Percentiles rank a stretch among this genome's conserved stretches.
Conservation (phyloP, 192 early-diverging fungal genomes). For the Coemansia sp. region DNA sequence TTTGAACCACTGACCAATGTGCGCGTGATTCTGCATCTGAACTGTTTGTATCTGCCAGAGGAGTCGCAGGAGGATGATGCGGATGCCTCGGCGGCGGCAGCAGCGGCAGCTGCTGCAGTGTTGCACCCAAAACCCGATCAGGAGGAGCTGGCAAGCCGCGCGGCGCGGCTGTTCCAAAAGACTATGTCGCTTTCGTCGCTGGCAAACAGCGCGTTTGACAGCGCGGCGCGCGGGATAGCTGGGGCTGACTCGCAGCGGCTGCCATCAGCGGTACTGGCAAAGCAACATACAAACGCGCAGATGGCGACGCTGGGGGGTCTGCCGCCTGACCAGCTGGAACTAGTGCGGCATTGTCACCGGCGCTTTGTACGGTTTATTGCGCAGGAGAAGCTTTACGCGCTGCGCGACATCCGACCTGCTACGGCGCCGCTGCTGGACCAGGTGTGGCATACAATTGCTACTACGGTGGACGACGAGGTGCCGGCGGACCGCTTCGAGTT, state of each 20-base stretch:
- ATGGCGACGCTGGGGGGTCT: constrained; percentile 43
- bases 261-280: constrained; percentile 39
- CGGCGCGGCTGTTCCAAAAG: constrained; percentile 41
- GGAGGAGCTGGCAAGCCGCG: constrained; percentile 31
- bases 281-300: constrained; percentile 40
- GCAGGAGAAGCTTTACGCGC: constrained; percentile 46
- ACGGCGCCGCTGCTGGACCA: constrained; percentile 42
- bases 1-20: constrained; percentile 49
- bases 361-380: constrained; percentile 47
- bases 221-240: constrained; percentile 3
- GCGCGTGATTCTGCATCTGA: constrained; percentile 49
- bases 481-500: constrained; percentile 43
- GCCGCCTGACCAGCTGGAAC: constrained; percentile 45
- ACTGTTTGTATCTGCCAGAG: constrained; percentile 47
- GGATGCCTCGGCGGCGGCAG: neutral
- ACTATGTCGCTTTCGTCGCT: constrained; percentile 52
- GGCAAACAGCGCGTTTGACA: constrained; percentile 27
- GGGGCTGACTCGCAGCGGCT: constrained; percentile 11
- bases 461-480: constrained; percentile 51
- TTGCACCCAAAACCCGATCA: constrained; percentile 33
- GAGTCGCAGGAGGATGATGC: constrained; percentile 1
- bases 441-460: constrained; percentile 53
- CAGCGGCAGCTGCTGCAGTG: constrained; percentile 1
- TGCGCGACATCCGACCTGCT: constrained; percentile 48
- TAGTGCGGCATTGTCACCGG: constrained; percentile 46